These are phyloP conservation scores for Ganoderma lingzhi DNA, from an alignment of 1,284 basidiomycete species.

Conservation along the genomic window DNA sequence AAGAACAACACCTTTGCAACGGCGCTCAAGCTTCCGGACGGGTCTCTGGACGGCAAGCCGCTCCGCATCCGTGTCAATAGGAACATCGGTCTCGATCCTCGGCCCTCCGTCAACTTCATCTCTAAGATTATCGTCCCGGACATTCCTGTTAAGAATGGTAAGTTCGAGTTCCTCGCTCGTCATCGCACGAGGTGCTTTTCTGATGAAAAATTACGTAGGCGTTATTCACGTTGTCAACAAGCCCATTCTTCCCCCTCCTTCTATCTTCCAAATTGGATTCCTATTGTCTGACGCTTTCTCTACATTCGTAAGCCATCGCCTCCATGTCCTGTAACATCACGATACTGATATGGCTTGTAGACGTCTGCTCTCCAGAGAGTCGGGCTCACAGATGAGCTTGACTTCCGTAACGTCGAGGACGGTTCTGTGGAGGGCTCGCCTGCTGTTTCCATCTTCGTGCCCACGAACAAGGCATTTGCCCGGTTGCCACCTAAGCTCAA, in stretches of 20 bases:
- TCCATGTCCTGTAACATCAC: neutral
- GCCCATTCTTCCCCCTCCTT: slow-evolving; percentile 70
- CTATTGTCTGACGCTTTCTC: slow-evolving; percentile 62
- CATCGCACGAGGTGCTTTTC: neutral
- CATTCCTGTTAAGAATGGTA: slow-evolving; percentile 65
- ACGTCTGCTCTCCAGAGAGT: slow-evolving; percentile 69
- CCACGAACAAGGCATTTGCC: slow-evolving; percentile 70
- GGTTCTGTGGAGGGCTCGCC: slow-evolving; percentile 53
- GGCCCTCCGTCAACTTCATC: slow-evolving; percentile 62
- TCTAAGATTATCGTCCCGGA: slow-evolving; percentile 54
- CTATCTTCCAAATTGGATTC: slow-evolving; percentile 68
- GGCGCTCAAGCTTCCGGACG: slow-evolving; percentile 58
- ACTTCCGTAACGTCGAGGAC: slow-evolving; percentile 53
- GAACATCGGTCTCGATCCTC: slow-evolving; percentile 41
- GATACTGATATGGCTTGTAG: slow-evolving; percentile 38
- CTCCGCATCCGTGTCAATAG: slow-evolving; percentile 59
- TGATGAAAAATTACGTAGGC: slow-evolving; percentile 41
- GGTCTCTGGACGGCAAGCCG: slow-evolving; percentile 59
- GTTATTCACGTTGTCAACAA: slow-evolving; percentile 67
- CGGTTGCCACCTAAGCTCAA: slow-evolving; percentile 63
- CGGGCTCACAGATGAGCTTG: slow-evolving; percentile 54
- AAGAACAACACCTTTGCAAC: slow-evolving; percentile 70
- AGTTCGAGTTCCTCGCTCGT: slow-evolving; percentile 17
- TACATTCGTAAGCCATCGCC: slow-evolving; percentile 50
- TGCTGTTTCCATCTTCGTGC: slow-evolving; percentile 71